Base-by-base conservation (phyloP, 2,329 filamentous ascomycete species). In the Torrubiellomyces zombiae region DNA sequence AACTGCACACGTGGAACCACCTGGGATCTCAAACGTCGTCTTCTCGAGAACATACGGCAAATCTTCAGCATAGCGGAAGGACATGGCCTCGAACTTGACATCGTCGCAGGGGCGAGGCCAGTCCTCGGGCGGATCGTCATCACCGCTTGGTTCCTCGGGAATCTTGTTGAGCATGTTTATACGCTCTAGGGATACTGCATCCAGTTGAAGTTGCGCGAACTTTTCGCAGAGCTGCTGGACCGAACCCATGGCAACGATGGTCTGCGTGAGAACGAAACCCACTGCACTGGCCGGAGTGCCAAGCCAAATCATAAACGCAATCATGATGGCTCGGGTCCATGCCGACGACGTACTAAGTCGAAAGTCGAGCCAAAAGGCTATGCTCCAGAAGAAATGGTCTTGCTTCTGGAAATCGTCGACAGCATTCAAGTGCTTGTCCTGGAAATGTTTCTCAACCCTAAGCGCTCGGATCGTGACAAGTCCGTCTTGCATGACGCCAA, bases 351-450 rank as follows among this genome's bases (percentile, higher is more conserved):
- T 34, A 25, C 45, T 40, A 28, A 89, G 86, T 9, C 83, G 71
- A 40, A 77, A 82, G 44, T 74, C 73, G 3, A 93, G 60, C 83
- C 83, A 93, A 6, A 72, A 70, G 36, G 91, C 81, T 21, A 91
- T 60, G 30, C 74, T 79, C 77, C 83, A 93, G 53, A 91, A 93
- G 52, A 93, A 92, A 46, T 94, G 85, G 40, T 94, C 85, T 65
- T 92, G 89, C 44, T 82, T 82, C 46, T 93, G 85, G 43, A 93
- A 93, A 11, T 73, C 72, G 42, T 93, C 83, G 0, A 83, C 82
- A 1, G 83, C 82, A 3, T 63, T 56, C 17, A 94, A 75, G 26
- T 91, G 80, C 25, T 74, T 67, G 32, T 73, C 66, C 42, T 91
- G 81, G 41, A 93, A 93, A 26, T 77, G 72, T 4, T 64, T 55